phyloP scores from a whole-genome alignment of 2,329 filamentous ascomycete species.

The Capronia americana region DNA sequence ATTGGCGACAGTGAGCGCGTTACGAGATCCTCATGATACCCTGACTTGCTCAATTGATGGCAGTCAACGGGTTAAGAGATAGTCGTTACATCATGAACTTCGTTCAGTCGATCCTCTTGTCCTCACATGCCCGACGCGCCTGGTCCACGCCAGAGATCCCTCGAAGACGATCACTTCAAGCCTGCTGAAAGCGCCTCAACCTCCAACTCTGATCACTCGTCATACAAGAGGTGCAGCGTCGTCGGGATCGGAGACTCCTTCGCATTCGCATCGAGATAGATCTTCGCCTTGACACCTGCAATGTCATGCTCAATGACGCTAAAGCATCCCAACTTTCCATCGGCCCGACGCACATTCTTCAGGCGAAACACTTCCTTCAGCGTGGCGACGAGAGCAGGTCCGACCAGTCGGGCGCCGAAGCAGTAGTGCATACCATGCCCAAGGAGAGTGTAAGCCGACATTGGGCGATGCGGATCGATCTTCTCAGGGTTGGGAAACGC shows the following conservation, averaged over 20 bases:
- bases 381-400: conserved; percentile 49
- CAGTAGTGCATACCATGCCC: conserved; percentile 52
- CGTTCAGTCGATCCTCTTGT: neutral
- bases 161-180: neutral
- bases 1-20: neutral
- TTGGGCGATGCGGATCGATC: conserved; percentile 52
- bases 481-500: conserved; percentile 49
- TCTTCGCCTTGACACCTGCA: conserved; percentile 56
- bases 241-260: conserved; percentile 56
- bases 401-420: conserved; percentile 50
- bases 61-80: neutral
- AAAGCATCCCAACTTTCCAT: conserved; percentile 50
- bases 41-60: no score
- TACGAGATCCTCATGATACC: neutral
- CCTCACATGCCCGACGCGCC: neutral
- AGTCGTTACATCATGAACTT: neutral
- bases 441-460: conserved; percentile 49
- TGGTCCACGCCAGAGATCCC: neutral
- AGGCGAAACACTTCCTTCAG: conserved; percentile 55
- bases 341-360: conserved; percentile 51
- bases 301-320: conserved; percentile 53
- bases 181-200: neutral
- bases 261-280: conserved; percentile 57
- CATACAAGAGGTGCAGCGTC: conserved; percentile 52
- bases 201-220: conserved; percentile 35